Evolutionary conservation across 2,329 filamentous ascomycete genomes (phyloP).

Genomic region (Venturia aucupariae): DNA sequence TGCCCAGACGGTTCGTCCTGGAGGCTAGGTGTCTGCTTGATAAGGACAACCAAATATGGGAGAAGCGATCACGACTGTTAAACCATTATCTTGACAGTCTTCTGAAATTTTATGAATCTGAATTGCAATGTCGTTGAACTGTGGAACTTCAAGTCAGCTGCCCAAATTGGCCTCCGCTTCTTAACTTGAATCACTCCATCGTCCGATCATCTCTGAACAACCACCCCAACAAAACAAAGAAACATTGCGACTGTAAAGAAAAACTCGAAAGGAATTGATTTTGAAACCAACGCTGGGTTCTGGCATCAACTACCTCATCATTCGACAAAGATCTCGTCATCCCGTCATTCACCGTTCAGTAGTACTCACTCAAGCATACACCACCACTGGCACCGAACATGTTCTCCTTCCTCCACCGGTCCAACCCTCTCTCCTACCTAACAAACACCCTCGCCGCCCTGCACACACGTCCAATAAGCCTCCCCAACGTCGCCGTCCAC

Average conservation of each 20-base stretch:
- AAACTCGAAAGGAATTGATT: background rate
- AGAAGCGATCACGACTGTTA: background rate
- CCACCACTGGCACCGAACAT: background rate
- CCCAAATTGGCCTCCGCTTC: background rate
- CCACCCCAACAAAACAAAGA: background rate
- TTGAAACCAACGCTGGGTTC: background rate
- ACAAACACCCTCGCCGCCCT: background rate
- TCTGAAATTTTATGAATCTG: background rate
- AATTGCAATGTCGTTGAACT: background rate
- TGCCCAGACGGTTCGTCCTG: background rate
- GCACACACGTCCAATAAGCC: constrained; percentile 25
- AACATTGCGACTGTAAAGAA: background rate
- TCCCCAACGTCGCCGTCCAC: constrained; percentile 64
- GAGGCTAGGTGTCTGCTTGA: constrained; percentile 8
- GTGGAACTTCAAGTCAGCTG: constrained; percentile 3
- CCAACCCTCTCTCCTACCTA: background rate
- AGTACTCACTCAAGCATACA: background rate
- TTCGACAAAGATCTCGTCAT: background rate
- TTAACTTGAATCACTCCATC: background rate
- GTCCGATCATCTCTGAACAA: background rate
- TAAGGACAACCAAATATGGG: constrained; percentile 1
- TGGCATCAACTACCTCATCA: background rate
- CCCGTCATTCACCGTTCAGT: background rate
- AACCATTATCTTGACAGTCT: background rate
- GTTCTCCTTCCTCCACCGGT: constrained; percentile 9